These are phyloP conservation scores for Aspergillus neotritici DNA, from an alignment of 2,329 filamentous ascomycete genomes.

Conservation along the genomic window DNA sequence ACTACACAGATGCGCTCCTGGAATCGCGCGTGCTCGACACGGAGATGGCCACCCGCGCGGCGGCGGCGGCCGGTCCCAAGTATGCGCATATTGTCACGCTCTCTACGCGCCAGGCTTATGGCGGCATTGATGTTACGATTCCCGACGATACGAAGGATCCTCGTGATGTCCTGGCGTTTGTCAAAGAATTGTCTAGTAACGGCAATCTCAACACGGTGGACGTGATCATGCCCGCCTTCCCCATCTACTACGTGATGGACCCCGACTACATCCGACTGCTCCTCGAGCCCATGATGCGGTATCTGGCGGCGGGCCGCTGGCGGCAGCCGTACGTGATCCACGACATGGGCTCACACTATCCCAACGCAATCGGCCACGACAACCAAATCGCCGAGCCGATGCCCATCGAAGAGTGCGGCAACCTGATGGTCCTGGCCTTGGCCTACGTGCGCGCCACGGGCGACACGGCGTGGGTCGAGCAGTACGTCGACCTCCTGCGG, in stretches of 20 bases:
- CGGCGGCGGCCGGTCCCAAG: conserved; percentile 30
- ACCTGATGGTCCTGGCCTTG: conserved; percentile 35
- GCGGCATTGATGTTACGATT: conserved; percentile 38
- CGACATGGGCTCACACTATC: conserved; percentile 39
- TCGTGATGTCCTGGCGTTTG: conserved; percentile 31
- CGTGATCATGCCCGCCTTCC: conserved; percentile 40
- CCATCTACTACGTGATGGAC: conserved; percentile 40
- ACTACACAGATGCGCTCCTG: conserved; percentile 33
- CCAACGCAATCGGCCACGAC: conserved; percentile 38
- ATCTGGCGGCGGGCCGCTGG: conserved; percentile 38
- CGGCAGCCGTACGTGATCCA: conserved; percentile 36
- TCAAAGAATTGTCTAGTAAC: conserved; percentile 42
- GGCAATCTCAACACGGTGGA: conserved; percentile 43
- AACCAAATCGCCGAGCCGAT: conserved; percentile 37
- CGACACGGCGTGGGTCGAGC: conserved; percentile 31
- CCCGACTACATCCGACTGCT: conserved; percentile 42
- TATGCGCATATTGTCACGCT: conserved; percentile 40
- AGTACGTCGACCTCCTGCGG: conserved; percentile 32
- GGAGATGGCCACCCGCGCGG: conserved; percentile 25
- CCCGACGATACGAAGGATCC: conserved; percentile 29
- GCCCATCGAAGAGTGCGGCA: conserved; percentile 40
- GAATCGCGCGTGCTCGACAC: conserved; percentile 32
- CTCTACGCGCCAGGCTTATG: conserved; percentile 39
- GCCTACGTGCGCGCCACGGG: conserved; percentile 37
- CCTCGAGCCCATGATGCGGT: conserved; percentile 41